Base-by-base conservation (phyloP, 805 yeast species). In the Myxozyma mucilagina region DNA sequence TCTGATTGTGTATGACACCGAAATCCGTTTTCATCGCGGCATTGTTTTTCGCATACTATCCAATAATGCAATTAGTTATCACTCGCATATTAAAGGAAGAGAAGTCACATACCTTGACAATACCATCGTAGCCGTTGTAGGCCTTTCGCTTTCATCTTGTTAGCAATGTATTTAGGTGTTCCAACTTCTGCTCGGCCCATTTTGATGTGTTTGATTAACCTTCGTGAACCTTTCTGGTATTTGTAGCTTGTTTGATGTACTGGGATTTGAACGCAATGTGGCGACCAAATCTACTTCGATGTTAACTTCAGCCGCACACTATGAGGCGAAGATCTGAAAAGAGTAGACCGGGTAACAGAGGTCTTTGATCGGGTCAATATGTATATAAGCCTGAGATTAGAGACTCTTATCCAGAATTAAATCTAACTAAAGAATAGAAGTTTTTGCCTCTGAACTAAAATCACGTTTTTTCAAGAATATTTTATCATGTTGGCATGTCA, bases 21-120 rank as follows among this genome's bases (percentile, higher is more conserved):
- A 78, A 89, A 94, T 31, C 99, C 99, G 75, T 94, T 93, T 64
- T 89, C 96, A 72, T 96, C 99, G 57, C 97, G 78, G 72, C 98
- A 92, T 75, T 94, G 99, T 70, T 93, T 90, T 71, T 81, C 84
- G 70, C 99, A 94, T 2, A 90, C 80, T 72, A 11, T 16, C 14
- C 35, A 6, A n/a, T 13, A 1, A 16, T n/a, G 34, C 16, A 38
- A 87, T 39, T 36, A 24, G 13, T 14, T 14, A 14, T 6, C 8
- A 14, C 18, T 11, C 10, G 13, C 50, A 18, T 1, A 16, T 6
- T n/a, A 8, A 13, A 31, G 31, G 16, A 20, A 39, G n/a, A 13
- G 14, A 18, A 14, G 18, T 31, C 18, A 39, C 58, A 13, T 36
- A 60, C 63, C 67, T 53, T 78, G 98, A 73, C 99, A 94, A 74